phyloP scores from a whole-genome alignment of 2,329 filamentous ascomycete genomes.

The Fusarium tupiense region DNA sequence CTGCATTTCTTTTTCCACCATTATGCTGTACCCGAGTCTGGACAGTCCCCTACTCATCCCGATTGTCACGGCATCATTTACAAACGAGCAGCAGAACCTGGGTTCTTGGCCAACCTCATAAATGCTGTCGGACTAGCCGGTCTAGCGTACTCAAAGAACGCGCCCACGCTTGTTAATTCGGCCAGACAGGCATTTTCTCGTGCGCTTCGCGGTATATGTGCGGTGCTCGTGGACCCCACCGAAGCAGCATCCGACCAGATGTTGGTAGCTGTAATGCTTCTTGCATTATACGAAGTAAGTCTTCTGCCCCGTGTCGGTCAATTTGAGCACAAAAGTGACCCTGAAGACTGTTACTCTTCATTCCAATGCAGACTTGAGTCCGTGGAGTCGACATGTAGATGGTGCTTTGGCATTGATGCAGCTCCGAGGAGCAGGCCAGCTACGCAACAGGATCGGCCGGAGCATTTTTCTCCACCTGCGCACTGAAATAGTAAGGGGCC shows the following conservation, averaged over 20 bases:
- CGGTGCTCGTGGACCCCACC: neutral
- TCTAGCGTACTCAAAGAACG: neutral
- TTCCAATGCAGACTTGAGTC: neutral
- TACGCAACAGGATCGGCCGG: neutral
- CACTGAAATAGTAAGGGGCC: neutral
- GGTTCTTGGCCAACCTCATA: neutral
- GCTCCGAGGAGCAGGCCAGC: neutral
- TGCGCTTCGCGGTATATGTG: neutral
- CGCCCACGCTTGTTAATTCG: neutral
- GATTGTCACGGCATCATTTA: neutral
- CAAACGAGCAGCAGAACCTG: neutral
- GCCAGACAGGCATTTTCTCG: neutral
- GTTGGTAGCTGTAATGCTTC: neutral
- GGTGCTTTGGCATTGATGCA: neutral
- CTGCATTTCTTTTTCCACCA: neutral
- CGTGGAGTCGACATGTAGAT: neutral
- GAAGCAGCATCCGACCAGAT: neutral
- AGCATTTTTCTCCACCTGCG: neutral
- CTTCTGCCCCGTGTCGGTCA: neutral
- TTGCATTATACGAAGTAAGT: neutral
- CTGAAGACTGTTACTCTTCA: too few species aligned
- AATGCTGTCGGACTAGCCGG: neutral
- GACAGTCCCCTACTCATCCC: neutral
- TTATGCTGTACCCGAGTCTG: neutral
- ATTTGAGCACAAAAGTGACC: neutral